Evolutionary conservation across 306 rosid genomes (phyloP).

Genomic region (Erythrophleum fordii): DNA sequence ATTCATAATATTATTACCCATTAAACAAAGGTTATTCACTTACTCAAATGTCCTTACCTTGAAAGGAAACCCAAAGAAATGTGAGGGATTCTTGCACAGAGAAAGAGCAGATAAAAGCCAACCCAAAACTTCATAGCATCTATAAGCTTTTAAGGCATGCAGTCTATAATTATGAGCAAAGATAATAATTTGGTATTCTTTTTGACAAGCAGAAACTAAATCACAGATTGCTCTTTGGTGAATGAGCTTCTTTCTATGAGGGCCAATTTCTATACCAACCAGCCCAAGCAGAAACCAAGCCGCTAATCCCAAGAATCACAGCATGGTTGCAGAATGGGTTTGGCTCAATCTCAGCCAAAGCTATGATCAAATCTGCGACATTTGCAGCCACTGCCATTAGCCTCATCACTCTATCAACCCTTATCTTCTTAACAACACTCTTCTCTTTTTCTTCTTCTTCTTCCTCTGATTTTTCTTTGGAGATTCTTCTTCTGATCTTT

Average conservation of each 20-base stretch:
- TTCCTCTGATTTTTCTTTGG: conserved; percentile 13
- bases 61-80: not conserved
- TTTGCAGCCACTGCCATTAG: conserved; percentile 91
- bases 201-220: conserved; percentile 26
- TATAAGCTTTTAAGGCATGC: not conserved
- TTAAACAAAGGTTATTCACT: too few relatives aligned
- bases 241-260: conserved; percentile 34
- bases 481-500: conserved; percentile 31
- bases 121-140: not conserved
- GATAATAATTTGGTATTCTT: not conserved
- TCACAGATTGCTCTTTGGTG: not conserved
- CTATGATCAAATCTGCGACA: conserved; percentile 89
- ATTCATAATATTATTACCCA: too few relatives aligned
- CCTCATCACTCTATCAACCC: conserved; percentile 84
- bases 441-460: conserved; percentile 42
- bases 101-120: not conserved
- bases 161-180: not conserved
- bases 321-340: conserved; percentile 86
- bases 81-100: too few relatives aligned
- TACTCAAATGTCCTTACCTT: too few relatives aligned
- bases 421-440: conserved; percentile 52
- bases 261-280: conserved; percentile 99
- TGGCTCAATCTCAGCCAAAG: conserved; percentile 85
- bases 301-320: conserved; percentile 87
- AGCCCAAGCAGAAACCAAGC: conserved; percentile 99